These are phyloP conservation scores for Geotrichum citri-aurantii DNA, from an alignment of 1,139 yeast genomes.

Conservation along the genomic window DNA sequence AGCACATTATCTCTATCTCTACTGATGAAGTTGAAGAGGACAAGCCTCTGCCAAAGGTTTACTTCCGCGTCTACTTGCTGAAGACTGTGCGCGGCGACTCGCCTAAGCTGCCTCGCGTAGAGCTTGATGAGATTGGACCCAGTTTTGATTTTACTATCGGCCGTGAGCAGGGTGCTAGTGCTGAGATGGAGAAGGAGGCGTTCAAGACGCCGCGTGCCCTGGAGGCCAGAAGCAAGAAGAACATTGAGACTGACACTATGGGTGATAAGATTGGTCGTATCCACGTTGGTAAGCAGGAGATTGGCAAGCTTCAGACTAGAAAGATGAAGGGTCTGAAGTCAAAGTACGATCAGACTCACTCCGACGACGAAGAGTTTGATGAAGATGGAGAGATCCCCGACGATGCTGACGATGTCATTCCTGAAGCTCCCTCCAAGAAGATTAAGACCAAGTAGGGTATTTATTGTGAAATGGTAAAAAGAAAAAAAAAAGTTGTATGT, in stretches of 20 bases:
- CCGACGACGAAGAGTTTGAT: constrained; percentile 40
- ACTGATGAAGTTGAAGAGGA: constrained; percentile 72
- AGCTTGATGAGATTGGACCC: constrained; percentile 93
- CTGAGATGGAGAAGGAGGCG: constrained; percentile 91
- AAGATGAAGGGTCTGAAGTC: constrained; percentile 97
- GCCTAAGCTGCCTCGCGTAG: constrained; percentile 89
- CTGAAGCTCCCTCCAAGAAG: constrained; percentile 22
- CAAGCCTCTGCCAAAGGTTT: constrained; percentile 61
- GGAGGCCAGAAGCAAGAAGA: constrained; percentile 81
- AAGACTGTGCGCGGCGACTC: constrained; percentile 70
- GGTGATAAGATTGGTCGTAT: constrained; percentile 97
- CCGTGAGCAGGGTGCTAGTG: constrained; percentile 74
- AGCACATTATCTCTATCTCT: constrained; percentile 79
- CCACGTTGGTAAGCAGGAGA: constrained; percentile 93
- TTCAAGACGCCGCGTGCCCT: constrained; percentile 73
- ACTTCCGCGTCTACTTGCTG: constrained; percentile 85
- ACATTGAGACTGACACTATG: constrained; percentile 76
- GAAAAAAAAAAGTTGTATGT: not conserved
- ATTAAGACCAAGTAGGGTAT: constrained; percentile 20
- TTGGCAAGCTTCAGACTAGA: constrained; percentile 85
- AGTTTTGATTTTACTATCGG: constrained; percentile 90
- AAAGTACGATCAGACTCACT: constrained; percentile 67
- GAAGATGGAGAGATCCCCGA: constrained; percentile 23
- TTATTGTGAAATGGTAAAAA: not conserved
- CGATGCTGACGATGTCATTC: constrained; percentile 14